Conservation (phyloP, 257 asterid genomes). For the Solanum tacnaense region DNA sequence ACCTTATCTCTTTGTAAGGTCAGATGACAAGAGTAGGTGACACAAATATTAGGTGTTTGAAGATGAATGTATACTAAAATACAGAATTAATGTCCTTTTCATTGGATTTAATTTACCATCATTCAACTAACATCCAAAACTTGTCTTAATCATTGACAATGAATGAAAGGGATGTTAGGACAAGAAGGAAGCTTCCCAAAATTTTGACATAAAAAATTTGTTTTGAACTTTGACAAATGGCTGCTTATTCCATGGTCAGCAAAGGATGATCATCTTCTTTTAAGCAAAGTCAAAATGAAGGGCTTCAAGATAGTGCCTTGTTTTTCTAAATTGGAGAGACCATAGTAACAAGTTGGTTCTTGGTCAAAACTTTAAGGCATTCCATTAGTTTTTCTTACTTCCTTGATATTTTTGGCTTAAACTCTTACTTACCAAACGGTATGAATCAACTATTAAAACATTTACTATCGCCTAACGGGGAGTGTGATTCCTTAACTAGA, state of each 20-base stretch:
- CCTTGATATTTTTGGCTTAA: background rate
- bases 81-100: background rate
- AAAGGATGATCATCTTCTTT: background rate
- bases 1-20: background rate
- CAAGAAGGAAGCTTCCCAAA: background rate
- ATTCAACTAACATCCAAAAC: background rate
- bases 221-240: background rate
- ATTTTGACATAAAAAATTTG: background rate
- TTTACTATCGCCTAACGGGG: background rate
- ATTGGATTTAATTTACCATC: background rate
- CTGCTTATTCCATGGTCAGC: background rate
- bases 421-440: background rate
- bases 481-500: background rate
- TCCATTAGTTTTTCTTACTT: background rate
- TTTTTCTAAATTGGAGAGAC: background rate
- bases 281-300: background rate
- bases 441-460: background rate
- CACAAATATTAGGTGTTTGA: background rate
- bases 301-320: background rate
- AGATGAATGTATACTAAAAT: background rate
- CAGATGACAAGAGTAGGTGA: background rate
- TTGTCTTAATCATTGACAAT: background rate
- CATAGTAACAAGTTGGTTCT: background rate
- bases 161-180: background rate
- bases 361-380: background rate